Percentiles rank a stretch among this genome's conserved stretches.
These are phyloP conservation scores for Ganoderma sinense DNA, from an alignment of 1,284 basidiomycete genomes.

Conservation along the genomic window DNA sequence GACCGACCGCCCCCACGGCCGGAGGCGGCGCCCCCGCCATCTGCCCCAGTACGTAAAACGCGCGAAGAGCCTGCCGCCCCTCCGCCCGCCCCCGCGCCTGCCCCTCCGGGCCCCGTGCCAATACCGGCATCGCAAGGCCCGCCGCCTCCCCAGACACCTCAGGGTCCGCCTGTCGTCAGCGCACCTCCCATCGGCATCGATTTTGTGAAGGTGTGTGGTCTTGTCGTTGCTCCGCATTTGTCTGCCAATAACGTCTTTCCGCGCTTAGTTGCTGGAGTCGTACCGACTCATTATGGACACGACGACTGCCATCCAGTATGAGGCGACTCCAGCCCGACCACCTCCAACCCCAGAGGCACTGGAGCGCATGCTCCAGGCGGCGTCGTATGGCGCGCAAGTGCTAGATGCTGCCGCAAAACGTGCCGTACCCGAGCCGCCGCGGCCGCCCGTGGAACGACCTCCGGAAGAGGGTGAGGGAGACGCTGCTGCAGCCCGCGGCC, in stretches of 20 bases:
- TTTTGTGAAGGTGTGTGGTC: constrained; percentile 56
- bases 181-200: constrained; percentile 47
- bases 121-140: constrained; percentile 22
- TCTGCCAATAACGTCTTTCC: neutral
- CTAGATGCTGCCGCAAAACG: constrained; percentile 49
- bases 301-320: constrained; percentile 40
- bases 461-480: constrained; percentile 28
- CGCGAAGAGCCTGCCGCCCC: constrained; percentile 34
- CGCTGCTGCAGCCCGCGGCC: neutral
- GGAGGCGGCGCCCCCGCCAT: constrained; percentile 18
- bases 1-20: constrained; percentile 33
- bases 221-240: constrained; percentile 19
- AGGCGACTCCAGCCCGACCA: constrained; percentile 38
- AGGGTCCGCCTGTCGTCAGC: constrained; percentile 19
- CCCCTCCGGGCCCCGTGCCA: constrained; percentile 19
- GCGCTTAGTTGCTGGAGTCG: constrained; percentile 51
- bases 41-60: constrained; percentile 33
- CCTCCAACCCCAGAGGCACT: constrained; percentile 46
- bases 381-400: constrained; percentile 60
- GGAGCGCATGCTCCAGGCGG: constrained; percentile 56
- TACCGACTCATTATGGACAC: constrained; percentile 54
- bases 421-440: constrained; percentile 31
- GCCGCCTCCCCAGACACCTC: constrained; percentile 27
- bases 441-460: constrained; percentile 24
- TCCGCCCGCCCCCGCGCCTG: constrained; percentile 27